Percentiles rank a stretch among this genome's conserved stretches.
phyloP scores from a whole-genome alignment of 2,329 filamentous ascomycete species.

The Pseudogymnoascus sp. region DNA sequence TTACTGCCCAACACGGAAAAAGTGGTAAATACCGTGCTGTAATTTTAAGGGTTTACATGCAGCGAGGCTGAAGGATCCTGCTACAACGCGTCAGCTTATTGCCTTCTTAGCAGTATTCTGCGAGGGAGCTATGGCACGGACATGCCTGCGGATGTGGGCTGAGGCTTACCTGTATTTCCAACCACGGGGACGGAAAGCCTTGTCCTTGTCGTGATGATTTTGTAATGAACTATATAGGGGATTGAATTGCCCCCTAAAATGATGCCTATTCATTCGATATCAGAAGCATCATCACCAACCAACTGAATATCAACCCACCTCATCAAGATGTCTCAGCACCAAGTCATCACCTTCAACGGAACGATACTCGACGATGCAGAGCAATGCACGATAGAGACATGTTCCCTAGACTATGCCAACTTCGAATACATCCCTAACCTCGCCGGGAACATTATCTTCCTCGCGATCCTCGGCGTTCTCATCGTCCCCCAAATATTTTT shows the following conservation, averaged over 20 bases:
- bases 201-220: not conserved
- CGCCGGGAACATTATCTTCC: constrained; percentile 45
- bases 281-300: not conserved
- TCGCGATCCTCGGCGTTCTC: constrained; percentile 44
- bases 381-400: constrained; percentile 16
- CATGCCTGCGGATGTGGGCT: not conserved
- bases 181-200: not conserved
- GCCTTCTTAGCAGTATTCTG: not conserved
- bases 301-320: not conserved
- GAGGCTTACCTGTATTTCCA: constrained; percentile 2
- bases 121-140: not conserved
- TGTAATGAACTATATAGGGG: not conserved
- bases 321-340: not conserved
- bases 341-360: not conserved
- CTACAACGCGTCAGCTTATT: not conserved
- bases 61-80: constrained; percentile 4
- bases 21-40: not conserved
- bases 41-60: not conserved
- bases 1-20: not conserved
- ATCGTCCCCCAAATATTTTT: constrained; percentile 42
- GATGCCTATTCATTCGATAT: not conserved
- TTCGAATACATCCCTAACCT: constrained; percentile 43
- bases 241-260: not conserved
- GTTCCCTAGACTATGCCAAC: constrained; percentile 14
- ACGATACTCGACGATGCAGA: not conserved